phyloP scores from a whole-genome alignment of 2,329 filamentous ascomycete species.

The Paecilomyces niveus region DNA sequence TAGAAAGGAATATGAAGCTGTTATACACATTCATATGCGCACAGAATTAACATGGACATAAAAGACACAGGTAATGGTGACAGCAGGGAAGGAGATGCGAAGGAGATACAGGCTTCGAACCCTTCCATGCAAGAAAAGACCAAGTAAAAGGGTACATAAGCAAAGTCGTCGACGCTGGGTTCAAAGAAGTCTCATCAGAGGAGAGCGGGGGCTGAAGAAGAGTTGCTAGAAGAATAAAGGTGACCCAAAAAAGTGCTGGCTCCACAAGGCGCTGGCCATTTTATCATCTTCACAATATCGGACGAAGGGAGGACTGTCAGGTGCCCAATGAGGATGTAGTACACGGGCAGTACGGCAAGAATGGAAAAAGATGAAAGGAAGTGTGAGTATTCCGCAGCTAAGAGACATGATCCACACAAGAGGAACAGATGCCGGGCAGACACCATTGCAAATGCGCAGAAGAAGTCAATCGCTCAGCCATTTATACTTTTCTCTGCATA shows the following conservation, averaged over 20 bases:
- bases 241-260: neutral
- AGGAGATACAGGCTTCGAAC: neutral
- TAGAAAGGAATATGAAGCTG: slow-evolving; percentile 3
- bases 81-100: slow-evolving; percentile 1
- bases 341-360: slow-evolving; percentile 10
- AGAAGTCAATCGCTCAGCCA: slow-evolving; percentile 29
- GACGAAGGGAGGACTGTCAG: neutral
- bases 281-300: neutral
- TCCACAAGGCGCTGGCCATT: neutral
- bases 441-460: slow-evolving; percentile 32
- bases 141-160: slow-evolving; percentile 2
- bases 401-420: neutral
- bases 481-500: slow-evolving; percentile 14
- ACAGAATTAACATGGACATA: neutral
- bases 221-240: neutral
- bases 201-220: neutral
- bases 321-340: neutral
- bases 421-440: slow-evolving; percentile 26
- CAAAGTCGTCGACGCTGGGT: neutral
- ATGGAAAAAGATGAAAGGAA: slow-evolving; percentile 19
- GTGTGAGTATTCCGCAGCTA: neutral
- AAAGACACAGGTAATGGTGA: slow-evolving; percentile 1
- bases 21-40: slow-evolving; percentile 13
- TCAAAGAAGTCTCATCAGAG: neutral
- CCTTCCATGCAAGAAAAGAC: neutral